Evolutionary conservation across 306 rosid genomes (phyloP).

Genomic region (Quillaja saponaria): DNA sequence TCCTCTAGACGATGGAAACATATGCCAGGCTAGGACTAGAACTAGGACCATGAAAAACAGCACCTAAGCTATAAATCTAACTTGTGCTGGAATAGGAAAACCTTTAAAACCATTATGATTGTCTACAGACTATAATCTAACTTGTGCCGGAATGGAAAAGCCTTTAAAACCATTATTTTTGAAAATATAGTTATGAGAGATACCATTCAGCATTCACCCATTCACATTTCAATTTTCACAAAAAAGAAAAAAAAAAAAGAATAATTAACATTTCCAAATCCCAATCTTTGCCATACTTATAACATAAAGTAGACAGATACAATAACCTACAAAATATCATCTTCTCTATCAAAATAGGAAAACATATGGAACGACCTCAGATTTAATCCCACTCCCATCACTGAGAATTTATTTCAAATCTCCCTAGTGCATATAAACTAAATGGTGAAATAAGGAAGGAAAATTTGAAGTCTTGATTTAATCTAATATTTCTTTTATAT

Average conservation of each 20-base stretch:
- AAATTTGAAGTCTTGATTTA: neutral
- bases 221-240: neutral
- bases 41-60: no score
- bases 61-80: no score
- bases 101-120: no score
- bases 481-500: neutral
- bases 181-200: no score
- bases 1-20: neutral
- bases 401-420: neutral
- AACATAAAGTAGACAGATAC: neutral
- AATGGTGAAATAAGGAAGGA: neutral
- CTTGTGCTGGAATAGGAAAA: no score
- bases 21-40: no score
- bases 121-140: no score
- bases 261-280: neutral
- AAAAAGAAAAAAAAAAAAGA: neutral
- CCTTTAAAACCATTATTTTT: no score
- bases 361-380: no score
- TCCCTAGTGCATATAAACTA: neutral
- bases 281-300: neutral
- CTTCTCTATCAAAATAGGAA: no score
- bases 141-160: no score
- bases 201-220: no score
- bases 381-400: neutral
- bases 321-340: neutral